Evolutionary conservation across 495 filamentous ascomycete species (phyloP).

Genomic region (Penicillium parvum): DNA sequence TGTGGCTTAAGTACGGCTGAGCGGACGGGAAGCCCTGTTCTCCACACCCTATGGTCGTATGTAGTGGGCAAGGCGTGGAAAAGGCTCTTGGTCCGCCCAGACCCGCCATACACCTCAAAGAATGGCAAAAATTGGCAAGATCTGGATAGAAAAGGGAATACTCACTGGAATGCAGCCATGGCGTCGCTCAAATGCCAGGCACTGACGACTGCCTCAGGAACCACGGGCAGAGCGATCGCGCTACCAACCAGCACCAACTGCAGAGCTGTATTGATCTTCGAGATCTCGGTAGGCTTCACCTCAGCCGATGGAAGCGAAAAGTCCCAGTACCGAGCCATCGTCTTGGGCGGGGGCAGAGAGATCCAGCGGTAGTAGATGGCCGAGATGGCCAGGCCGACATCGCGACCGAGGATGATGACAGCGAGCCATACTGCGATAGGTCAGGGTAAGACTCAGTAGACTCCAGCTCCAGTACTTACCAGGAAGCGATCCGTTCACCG

Average conservation of each 20-base stretch:
- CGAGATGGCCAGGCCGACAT: constrained; percentile 78
- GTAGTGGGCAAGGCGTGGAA: constrained; percentile 13
- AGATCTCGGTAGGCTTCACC: constrained; percentile 85
- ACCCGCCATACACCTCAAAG: not conserved
- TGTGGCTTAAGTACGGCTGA: constrained; percentile 49
- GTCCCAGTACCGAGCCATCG: constrained; percentile 93
- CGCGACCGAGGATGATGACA: constrained; percentile 81
- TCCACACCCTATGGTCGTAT: constrained; percentile 49
- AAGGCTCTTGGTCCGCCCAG: constrained; percentile 9
- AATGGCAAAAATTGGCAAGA: not conserved
- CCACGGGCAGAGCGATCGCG: constrained; percentile 68
- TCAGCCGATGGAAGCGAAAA: constrained; percentile 90
- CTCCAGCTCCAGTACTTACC: constrained; percentile 41
- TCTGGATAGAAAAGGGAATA: constrained; percentile 15
- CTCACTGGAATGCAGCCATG: constrained; percentile 70
- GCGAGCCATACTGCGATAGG: constrained; percentile 68
- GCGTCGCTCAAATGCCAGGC: constrained; percentile 49
- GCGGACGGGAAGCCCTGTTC: constrained; percentile 47
- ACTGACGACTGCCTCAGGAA: constrained; percentile 42
- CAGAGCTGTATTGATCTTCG: constrained; percentile 82
- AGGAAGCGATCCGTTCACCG: constrained; percentile 74
- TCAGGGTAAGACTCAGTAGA: not conserved
- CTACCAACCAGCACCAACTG: constrained; percentile 75
- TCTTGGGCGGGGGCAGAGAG: constrained; percentile 87
- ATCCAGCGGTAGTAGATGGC: constrained; percentile 96